Evolutionary conservation across 2,329 filamentous ascomycete genomes (phyloP).

Genomic region (Diaporthe citrichinensis): DNA sequence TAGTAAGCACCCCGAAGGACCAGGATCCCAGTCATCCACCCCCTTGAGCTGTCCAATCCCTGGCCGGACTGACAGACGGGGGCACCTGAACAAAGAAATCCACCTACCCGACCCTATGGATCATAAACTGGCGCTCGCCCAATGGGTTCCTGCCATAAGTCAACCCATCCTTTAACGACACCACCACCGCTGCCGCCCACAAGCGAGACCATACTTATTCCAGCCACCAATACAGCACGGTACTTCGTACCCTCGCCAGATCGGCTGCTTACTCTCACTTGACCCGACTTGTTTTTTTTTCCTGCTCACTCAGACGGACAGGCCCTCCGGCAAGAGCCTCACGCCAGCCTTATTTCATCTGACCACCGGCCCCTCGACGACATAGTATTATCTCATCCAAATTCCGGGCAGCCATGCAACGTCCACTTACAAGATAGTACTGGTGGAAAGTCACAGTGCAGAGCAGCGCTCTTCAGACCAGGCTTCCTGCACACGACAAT

Average conservation of each 20-base stretch:
- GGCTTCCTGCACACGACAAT: neutral
- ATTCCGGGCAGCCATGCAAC: conserved; percentile 24
- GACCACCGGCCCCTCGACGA: conserved; percentile 17
- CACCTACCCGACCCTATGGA: conserved; percentile 31
- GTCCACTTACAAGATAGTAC: conserved; percentile 10
- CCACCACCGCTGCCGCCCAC: conserved; percentile 17
- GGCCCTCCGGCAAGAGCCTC: conserved; percentile 12
- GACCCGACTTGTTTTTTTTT: neutral
- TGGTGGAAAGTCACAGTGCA: conserved; percentile 24
- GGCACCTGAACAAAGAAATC: conserved; percentile 30
- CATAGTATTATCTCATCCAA: conserved; percentile 11
- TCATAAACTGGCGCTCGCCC: conserved; percentile 27
- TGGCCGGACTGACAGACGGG: conserved; percentile 13
- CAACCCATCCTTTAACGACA: conserved; percentile 28
- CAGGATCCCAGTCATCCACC: conserved; percentile 5
- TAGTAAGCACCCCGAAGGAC: conserved; percentile 23
- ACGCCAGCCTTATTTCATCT: conserved; percentile 29
- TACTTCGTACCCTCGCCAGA: conserved; percentile 1
- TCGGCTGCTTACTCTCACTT: conserved; percentile 31
- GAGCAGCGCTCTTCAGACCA: neutral
- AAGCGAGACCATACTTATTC: conserved; percentile 7
- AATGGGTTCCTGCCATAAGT: conserved; percentile 26
- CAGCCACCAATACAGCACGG: conserved; percentile 26
- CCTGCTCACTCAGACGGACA: conserved; percentile 15
- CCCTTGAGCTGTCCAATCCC: conserved; percentile 10